Base-by-base conservation (phyloP, 108 stramenopile genomes). In the Skeletonema grethae region DNA sequence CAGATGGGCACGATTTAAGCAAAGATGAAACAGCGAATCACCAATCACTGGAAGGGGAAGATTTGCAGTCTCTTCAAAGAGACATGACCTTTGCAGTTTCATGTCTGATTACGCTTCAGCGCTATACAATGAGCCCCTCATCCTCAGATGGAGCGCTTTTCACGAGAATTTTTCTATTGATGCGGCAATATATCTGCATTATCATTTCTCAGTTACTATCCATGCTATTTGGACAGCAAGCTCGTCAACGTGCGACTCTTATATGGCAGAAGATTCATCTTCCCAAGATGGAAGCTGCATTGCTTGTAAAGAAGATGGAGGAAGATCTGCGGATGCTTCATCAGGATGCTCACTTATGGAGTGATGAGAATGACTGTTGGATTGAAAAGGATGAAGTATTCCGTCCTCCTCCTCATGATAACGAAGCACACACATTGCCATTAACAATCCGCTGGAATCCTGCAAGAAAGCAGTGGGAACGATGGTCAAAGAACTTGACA, bases 401-500 rank as follows among this genome's bases (percentile, higher is more conserved):
- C 22, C 10, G 3, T 3, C 15, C 41, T n/a, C 15, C 41, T n/a
- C 3, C 10, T 43, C 4, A 3, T 53, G 22, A 2, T 2, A 22
- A 24, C 7, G 30, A 34, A 16, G 11, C 10, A 20, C 15, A 61
- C 4, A 61, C 16, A 35, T 32, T 36, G 9, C 60, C 60, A 35
- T 12, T 5, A 16, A 61, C 60, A 61, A 61, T 61, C 8, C 35
- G 60, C 25, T 61, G 30, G 24, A 61, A 61, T 36, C 60, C 18
- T 13, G 35, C 60, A 11, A 36, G 38, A 2, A 32, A 61, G 30
- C 60, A 61, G 35, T 61, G 60, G 60, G 31, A 61, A 34, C 25
- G 60, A 61, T 61, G 60, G 60, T 18, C 34, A 2, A 61, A 61
- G 34, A 61, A 61, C 35, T 36, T 61, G 35, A 61, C 60, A 36